phyloP scores from a whole-genome alignment of 2,329 filamentous ascomycete species.

The Neonectria sp. region DNA sequence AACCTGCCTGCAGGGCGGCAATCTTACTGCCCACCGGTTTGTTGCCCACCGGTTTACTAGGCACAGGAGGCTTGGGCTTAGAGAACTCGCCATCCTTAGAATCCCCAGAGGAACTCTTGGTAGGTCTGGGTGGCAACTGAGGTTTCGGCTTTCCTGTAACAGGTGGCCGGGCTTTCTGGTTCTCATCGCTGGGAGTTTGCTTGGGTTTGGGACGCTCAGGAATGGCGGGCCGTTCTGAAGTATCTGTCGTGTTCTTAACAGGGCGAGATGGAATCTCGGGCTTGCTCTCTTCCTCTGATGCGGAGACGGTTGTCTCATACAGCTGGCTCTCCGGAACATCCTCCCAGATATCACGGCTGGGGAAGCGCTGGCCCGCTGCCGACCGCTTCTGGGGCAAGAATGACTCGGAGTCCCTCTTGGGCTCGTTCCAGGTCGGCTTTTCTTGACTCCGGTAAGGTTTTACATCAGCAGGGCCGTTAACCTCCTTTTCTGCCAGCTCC shows the following conservation, averaged over 20 bases:
- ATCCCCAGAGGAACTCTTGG: conserved; percentile 63
- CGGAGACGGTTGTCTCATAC: conserved; percentile 80
- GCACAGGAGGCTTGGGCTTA: conserved; percentile 88
- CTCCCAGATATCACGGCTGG: conserved; percentile 95
- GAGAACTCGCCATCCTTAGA: conserved; percentile 60
- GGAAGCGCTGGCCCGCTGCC: conserved; percentile 79
- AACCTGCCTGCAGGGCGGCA: conserved; percentile 89
- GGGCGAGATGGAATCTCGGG: conserved; percentile 52
- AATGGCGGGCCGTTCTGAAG: conserved; percentile 60
- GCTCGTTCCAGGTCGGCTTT: conserved; percentile 61
- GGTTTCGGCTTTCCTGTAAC: conserved; percentile 72
- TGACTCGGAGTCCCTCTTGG: conserved; percentile 59
- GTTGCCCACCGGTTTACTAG: conserved; percentile 79
- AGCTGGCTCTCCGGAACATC: conserved; percentile 88
- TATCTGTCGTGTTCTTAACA: conserved; percentile 56
- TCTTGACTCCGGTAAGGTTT: conserved; percentile 50
- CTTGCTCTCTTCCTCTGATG: conserved; percentile 48
- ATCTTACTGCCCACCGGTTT: conserved; percentile 92
- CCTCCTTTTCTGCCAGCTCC: conserved; percentile 73
- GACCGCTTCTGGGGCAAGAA: conserved; percentile 69
- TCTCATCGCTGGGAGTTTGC: conserved; percentile 56
- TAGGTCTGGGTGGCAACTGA: conserved; percentile 72
- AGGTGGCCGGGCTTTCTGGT: conserved; percentile 55
- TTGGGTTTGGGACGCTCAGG: conserved; percentile 70
- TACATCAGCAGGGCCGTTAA: conserved; percentile 47